These are phyloP conservation scores for Discostella stelligeroides DNA, from an alignment of 108 stramenopile genomes.

Conservation along the genomic window DNA sequence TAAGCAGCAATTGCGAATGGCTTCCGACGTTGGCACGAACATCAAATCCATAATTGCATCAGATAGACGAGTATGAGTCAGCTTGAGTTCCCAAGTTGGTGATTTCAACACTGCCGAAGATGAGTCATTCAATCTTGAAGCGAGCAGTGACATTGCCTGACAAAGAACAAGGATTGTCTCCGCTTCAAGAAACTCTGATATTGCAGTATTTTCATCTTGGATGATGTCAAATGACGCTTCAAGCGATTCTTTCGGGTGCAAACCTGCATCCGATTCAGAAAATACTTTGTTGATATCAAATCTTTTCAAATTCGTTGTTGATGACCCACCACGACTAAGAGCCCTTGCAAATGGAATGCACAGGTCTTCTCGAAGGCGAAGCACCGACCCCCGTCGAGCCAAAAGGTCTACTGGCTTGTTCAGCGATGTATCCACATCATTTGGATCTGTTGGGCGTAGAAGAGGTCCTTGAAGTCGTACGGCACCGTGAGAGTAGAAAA, in stretches of 20 bases:
- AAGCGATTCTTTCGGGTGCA: conserved; percentile 70
- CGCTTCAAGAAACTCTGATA: conserved; percentile 56
- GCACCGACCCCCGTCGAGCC: conserved; percentile 56
- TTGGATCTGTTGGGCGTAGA: conserved; percentile 56
- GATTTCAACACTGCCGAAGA: conserved; percentile 38
- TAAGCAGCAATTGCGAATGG: conserved; percentile 44
- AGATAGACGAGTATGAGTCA: conserved; percentile 63
- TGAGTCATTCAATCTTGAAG: conserved; percentile 29
- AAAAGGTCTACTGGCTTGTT: conserved; percentile 73
- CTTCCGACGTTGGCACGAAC: conserved; percentile 63
- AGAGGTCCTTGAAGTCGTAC: conserved; percentile 63
- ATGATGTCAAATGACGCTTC: conserved; percentile 87
- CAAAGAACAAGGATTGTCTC: conserved; percentile 66
- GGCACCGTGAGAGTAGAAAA: conserved; percentile 80
- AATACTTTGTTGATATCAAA: conserved; percentile 72
- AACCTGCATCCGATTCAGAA: conserved; percentile 66
- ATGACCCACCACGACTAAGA: conserved; percentile 68
- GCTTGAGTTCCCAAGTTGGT: conserved; percentile 73
- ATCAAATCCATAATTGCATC: conserved; percentile 81
- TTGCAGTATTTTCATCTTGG: conserved; percentile 54
- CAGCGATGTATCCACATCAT: conserved; percentile 16
- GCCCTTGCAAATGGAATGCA: conserved; percentile 75
- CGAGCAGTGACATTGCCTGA: conserved; percentile 52
- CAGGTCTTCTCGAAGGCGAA: conserved; percentile 69
- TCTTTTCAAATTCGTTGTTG: conserved; percentile 69